These are phyloP conservation scores for Citrus maxima DNA, from an alignment of 345 rosid species.

Conservation along the genomic window DNA sequence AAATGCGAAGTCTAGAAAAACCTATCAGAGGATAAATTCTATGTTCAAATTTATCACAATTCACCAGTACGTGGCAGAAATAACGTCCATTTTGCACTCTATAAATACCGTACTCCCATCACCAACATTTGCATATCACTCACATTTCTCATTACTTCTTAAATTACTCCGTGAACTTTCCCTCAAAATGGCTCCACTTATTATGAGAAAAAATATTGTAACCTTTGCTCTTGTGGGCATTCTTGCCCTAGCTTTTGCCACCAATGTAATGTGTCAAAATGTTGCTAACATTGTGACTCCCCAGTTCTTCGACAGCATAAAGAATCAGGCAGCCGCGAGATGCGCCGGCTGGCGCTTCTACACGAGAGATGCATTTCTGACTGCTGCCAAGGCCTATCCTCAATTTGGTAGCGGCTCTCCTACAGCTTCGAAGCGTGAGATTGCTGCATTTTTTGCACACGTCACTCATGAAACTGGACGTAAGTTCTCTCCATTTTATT, in stretches of 20 bases:
- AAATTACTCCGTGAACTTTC: background rate
- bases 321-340: slow-evolving; percentile 18
- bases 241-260: slow-evolving; percentile 4
- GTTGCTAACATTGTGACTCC: slow-evolving; percentile 40
- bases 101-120: background rate
- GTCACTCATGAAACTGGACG: slow-evolving; percentile 56
- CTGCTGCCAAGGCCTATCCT: slow-evolving; percentile 12
- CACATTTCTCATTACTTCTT: background rate
- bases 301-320: slow-evolving; percentile 39
- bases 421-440: slow-evolving; percentile 33
- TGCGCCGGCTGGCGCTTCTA: slow-evolving; percentile 51
- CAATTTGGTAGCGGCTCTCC: slow-evolving; percentile 18
- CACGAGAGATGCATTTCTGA: slow-evolving; percentile 22
- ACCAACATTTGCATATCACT: background rate
- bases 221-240: background rate
- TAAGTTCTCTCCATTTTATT: slow-evolving; percentile 15
- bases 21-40: too few relatives aligned
- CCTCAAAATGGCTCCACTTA: background rate
- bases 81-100: background rate
- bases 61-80: too few relatives aligned
- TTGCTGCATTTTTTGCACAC: slow-evolving; percentile 53
- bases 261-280: slow-evolving; percentile 31
- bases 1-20: too few relatives aligned
- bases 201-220: background rate
- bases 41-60: too few relatives aligned